These are phyloP conservation scores for Nakazawaea anatomiae DNA, from an alignment of 805 yeast genomes.

Conservation along the genomic window DNA sequence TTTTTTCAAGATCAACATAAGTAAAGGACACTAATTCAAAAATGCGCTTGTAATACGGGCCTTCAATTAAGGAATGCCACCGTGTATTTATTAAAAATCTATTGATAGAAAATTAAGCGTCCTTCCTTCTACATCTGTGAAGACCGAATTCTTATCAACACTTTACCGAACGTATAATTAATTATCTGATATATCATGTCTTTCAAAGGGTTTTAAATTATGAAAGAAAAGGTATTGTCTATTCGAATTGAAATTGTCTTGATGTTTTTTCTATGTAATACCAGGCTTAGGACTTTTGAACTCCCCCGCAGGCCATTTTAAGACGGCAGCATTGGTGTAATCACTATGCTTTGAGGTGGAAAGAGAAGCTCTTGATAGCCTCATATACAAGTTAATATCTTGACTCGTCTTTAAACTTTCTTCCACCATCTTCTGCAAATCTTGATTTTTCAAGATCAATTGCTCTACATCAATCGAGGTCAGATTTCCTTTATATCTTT, in stretches of 20 bases:
- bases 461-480: constrained; percentile 35
- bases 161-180: too few relatives aligned
- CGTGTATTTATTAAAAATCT: too few relatives aligned
- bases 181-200: too few relatives aligned
- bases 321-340: constrained; percentile 56
- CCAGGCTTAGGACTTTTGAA: constrained; percentile 49
- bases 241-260: too few relatives aligned
- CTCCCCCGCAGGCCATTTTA: constrained; percentile 56
- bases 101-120: too few relatives aligned
- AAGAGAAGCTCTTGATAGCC: constrained; percentile 49
- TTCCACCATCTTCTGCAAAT: constrained; percentile 23
- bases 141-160: too few relatives aligned
- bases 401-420: constrained; percentile 26
- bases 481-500: constrained; percentile 56
- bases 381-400: constrained; percentile 38
- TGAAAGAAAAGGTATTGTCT: too few relatives aligned
- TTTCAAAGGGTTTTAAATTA: too few relatives aligned
- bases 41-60: too few relatives aligned
- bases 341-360: constrained; percentile 42
- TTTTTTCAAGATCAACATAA: neutral
- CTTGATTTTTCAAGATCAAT: constrained; percentile 25
- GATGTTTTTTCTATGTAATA: constrained; percentile 26
- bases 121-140: neutral
- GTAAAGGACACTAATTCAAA: too few relatives aligned
- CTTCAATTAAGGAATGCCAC: too few relatives aligned